phyloP scores from a whole-genome alignment of 192 early-diverging fungal species.

The Dimargaris xerosporica region DNA sequence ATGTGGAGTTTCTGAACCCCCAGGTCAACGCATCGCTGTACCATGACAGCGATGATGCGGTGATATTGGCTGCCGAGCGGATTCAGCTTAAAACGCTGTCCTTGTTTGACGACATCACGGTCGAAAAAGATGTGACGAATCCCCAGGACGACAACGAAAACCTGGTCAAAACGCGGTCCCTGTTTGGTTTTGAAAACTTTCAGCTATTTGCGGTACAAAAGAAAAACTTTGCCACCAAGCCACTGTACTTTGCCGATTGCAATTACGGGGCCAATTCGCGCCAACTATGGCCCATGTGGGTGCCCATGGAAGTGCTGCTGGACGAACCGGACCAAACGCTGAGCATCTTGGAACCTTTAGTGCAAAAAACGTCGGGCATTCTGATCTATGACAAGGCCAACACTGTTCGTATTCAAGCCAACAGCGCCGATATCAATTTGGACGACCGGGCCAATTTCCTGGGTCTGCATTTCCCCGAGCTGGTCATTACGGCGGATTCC shows the following conservation, averaged over 20 bases:
- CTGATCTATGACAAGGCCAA: conserved; percentile 34
- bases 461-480: conserved; percentile 54
- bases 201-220: conserved; percentile 30
- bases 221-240: conserved; percentile 24
- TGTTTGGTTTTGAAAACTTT: conserved; percentile 30
- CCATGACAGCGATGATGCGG: conserved; percentile 7
- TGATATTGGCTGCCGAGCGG: conserved; percentile 24
- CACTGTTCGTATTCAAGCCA: conserved; percentile 24
- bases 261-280: conserved; percentile 24
- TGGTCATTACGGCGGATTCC: conserved; percentile 57
- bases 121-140: conserved; percentile 4
- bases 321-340: conserved; percentile 25
- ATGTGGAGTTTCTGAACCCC: conserved; percentile 35
- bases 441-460: conserved; percentile 48
- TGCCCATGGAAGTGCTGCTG: conserved; percentile 35
- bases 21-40: conserved; percentile 30
- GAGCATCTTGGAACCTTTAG: conserved; percentile 29
- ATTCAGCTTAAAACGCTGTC: conserved; percentile 17
- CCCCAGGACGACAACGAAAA: conserved; percentile 25
- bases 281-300: conserved; percentile 33
- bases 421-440: conserved; percentile 19
- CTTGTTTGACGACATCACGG: conserved; percentile 6
- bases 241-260: conserved; percentile 29
- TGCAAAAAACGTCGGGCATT: conserved; percentile 28
- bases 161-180: conserved; percentile 32